A percentile compares a stretch with the other conserved stretches of the same genome.
Evolutionary conservation across 164 flowering plant genomes (phyloP).

Genomic region (Cinnamomum micranthum): DNA sequence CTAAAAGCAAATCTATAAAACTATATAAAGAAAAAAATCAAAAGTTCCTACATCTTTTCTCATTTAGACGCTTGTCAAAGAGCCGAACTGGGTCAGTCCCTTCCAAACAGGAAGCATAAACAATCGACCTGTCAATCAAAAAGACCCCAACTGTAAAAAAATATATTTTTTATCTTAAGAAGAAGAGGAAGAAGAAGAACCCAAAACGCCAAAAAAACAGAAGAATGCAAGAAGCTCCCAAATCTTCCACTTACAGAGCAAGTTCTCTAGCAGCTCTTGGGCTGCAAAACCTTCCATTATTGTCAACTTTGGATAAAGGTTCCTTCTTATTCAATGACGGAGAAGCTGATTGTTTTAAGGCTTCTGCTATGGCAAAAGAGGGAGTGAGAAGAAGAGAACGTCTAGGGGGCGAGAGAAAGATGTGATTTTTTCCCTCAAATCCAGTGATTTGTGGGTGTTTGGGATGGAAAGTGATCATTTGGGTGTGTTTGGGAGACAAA

Average conservation of each 20-base stretch:
- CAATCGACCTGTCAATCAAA: slow-evolving; percentile 44
- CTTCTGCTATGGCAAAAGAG: slow-evolving; percentile 22
- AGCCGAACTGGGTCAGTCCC: slow-evolving; percentile 88
- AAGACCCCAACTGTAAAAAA: background rate
- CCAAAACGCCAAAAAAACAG: background rate
- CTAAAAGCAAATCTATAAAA: background rate
- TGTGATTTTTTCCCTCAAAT: slow-evolving; percentile 1
- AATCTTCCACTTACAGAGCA: slow-evolving; percentile 52
- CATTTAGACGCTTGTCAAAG: slow-evolving; percentile 76
- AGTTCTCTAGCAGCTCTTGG: slow-evolving; percentile 95
- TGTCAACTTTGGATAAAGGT: slow-evolving; percentile 58
- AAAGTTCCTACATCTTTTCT: slow-evolving; percentile 48
- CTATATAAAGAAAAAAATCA: background rate
- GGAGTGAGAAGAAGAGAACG: slow-evolving; percentile 22
- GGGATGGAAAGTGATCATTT: slow-evolving; percentile 6
- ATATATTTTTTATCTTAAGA: no score
- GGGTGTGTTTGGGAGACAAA: slow-evolving; percentile 10
- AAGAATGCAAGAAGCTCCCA: background rate
- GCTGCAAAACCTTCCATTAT: slow-evolving; percentile 83
- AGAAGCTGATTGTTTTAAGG: slow-evolving; percentile 19
- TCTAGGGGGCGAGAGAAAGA: slow-evolving; percentile 8
- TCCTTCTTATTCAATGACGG: slow-evolving; percentile 19
- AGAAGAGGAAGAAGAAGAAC: background rate
- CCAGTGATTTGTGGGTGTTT: background rate
- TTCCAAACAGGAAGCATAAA: slow-evolving; percentile 87